A percentile compares a stretch with the other conserved stretches of the same genome.
These are phyloP conservation scores for Phytophthora sansomeana DNA, from an alignment of 352 stramenopile genomes.

Conservation along the genomic window DNA sequence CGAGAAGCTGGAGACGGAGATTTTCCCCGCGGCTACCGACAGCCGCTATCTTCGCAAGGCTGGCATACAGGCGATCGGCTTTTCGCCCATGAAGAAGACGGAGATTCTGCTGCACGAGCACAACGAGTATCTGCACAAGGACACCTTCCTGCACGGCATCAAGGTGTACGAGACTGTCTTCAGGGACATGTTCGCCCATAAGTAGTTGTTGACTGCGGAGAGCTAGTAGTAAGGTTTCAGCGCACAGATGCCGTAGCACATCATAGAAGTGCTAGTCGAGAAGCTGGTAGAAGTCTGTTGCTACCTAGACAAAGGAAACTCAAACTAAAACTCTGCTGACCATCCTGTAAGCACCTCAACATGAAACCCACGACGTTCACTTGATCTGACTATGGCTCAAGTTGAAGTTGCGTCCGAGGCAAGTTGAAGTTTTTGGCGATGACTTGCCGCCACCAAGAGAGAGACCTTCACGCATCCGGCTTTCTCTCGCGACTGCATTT, in stretches of 20 bases:
- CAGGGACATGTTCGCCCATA: conserved; percentile 56
- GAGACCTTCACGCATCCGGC: too few relatives aligned
- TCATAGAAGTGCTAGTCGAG: too few relatives aligned
- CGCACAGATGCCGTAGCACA: too few relatives aligned
- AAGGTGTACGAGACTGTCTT: conserved; percentile 83
- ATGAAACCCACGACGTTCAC: background rate
- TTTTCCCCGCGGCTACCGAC: conserved; percentile 97
- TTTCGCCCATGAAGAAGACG: conserved; percentile 95
- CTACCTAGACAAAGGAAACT: too few relatives aligned
- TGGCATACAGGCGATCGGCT: conserved; percentile 93
- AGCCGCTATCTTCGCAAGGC: conserved; percentile 92
- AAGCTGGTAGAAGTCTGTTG: too few relatives aligned
- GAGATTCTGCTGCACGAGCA: conserved; percentile 96
- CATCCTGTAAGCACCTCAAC: too few relatives aligned
- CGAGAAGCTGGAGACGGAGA: conserved; percentile 80
- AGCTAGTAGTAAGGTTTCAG: too few relatives aligned
- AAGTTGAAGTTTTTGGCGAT: conserved; percentile 1
- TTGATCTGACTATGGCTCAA: conserved; percentile 11
- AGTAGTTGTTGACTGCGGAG: too few relatives aligned
- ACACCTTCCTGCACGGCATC: conserved; percentile 94
- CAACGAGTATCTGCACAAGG: conserved; percentile 95
- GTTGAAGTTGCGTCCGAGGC: conserved; percentile 28
- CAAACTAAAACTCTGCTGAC: too few relatives aligned
- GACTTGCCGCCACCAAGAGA: too few relatives aligned
- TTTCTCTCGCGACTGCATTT: background rate